Percentiles rank a stretch among this genome's conserved stretches.
phyloP scores from a whole-genome alignment of 805 yeast genomes.

The Monosporozyma siamensis region DNA sequence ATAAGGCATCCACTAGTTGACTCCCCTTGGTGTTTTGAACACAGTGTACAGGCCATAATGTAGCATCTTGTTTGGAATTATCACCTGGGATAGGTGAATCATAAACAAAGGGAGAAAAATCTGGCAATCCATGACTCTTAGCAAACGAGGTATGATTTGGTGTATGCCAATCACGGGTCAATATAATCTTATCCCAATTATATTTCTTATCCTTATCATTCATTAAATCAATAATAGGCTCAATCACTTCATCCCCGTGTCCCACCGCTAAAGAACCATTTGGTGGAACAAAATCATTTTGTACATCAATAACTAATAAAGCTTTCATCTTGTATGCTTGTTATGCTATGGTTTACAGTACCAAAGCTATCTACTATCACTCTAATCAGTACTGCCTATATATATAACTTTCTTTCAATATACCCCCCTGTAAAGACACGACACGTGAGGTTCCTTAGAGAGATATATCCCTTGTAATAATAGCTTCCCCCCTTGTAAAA shows the following conservation, averaged over 20 bases:
- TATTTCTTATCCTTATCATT: slow-evolving; percentile 26
- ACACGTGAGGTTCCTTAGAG: no score
- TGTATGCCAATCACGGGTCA: slow-evolving; percentile 90
- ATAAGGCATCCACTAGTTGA: slow-evolving; percentile 33
- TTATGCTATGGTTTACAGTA: neutral
- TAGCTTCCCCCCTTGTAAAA: no score
- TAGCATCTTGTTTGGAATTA: slow-evolving; percentile 31
- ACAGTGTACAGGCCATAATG: slow-evolving; percentile 90
- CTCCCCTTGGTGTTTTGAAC: slow-evolving; percentile 65
- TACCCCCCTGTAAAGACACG: no score
- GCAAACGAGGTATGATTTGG: slow-evolving; percentile 74
- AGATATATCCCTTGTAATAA: no score
- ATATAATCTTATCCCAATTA: slow-evolving; percentile 55
- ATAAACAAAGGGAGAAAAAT: slow-evolving; percentile 44
- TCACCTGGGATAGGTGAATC: slow-evolving; percentile 38
- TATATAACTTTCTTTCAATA: neutral
- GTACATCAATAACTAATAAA: slow-evolving; percentile 68
- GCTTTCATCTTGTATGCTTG: slow-evolving; percentile 33
- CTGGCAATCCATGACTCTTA: slow-evolving; percentile 42
- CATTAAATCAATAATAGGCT: slow-evolving; percentile 41
- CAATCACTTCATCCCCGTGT: slow-evolving; percentile 51
- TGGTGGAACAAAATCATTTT: slow-evolving; percentile 78
- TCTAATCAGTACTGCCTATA: neutral
- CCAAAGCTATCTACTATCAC: neutral
- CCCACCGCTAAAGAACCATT: slow-evolving; percentile 67